Conservation (phyloP, 495 filamentous ascomycete genomes). For the Rhizodiscina lignyota region DNA sequence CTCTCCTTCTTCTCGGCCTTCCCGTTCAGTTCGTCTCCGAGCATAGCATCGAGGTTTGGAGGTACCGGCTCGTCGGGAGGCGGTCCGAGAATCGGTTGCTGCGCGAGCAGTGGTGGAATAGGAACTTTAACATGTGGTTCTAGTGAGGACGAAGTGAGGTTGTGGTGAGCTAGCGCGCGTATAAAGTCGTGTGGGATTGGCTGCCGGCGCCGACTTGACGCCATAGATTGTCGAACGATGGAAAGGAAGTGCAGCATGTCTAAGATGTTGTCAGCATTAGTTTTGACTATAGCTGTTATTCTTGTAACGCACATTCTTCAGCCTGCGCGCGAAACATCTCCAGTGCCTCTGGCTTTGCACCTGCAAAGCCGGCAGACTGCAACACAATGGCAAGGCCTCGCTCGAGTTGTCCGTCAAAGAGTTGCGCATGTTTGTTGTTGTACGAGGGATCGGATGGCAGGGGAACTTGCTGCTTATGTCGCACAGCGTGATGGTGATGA, state of each 20-base stretch:
- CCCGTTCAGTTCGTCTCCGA: slow-evolving; percentile 37
- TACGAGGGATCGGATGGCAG: slow-evolving; percentile 29
- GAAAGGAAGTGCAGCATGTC: slow-evolving; percentile 42
- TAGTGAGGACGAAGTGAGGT: no score
- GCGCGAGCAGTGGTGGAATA: slow-evolving; percentile 18
- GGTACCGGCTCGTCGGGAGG: slow-evolving; percentile 24
- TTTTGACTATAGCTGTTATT: neutral
- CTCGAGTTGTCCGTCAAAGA: slow-evolving; percentile 30
- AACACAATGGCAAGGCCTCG: slow-evolving; percentile 38
- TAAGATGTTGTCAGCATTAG: slow-evolving; percentile 14
- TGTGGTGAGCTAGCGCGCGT: slow-evolving; percentile 38
- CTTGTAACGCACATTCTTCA: slow-evolving; percentile 47
- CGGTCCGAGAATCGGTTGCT: slow-evolving; percentile 27
- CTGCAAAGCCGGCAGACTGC: slow-evolving; percentile 37
- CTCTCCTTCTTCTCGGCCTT: slow-evolving; percentile 29
- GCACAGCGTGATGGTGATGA: slow-evolving; percentile 7
- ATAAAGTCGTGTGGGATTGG: slow-evolving; percentile 56
- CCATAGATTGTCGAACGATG: slow-evolving; percentile 44
- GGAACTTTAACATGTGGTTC: slow-evolving; percentile 26
- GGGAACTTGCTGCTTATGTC: slow-evolving; percentile 12
- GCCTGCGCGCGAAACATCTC: slow-evolving; percentile 36
- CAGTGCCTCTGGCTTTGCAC: slow-evolving; percentile 38
- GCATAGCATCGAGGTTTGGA: slow-evolving; percentile 20
- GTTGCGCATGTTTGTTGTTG: slow-evolving; percentile 16
- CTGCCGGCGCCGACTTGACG: slow-evolving; percentile 37